Evolutionary conservation across 176 grass and related monocot genomes (phyloP).

Genomic region (Lolium rigidum): DNA sequence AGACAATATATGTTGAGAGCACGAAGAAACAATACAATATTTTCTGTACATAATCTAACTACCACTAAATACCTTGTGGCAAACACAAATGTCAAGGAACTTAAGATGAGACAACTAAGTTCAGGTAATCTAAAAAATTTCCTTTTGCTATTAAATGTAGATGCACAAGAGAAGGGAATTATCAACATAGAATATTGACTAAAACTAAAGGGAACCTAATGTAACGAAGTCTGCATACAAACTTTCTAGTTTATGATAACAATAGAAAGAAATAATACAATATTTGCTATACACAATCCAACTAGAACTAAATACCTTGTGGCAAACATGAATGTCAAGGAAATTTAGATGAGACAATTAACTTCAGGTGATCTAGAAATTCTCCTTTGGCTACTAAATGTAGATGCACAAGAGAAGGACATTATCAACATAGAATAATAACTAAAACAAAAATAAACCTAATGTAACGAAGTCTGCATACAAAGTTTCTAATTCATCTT

Average conservation of each 20-base stretch:
- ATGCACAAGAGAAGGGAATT: neutral
- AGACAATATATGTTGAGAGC: neutral
- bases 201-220: neutral
- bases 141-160: neutral
- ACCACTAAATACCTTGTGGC: neutral
- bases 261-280: neutral
- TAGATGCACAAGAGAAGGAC: neutral
- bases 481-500: neutral
- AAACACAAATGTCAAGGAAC: neutral
- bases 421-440: neutral
- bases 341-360: neutral
- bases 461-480: neutral
- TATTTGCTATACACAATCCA: neutral
- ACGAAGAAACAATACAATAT: neutral
- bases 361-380: neutral
- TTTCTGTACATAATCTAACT: neutral
- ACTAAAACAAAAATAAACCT: neutral
- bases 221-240: neutral
- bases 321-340: neutral
- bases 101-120: neutral
- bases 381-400: neutral
- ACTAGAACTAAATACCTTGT: neutral
- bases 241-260: neutral
- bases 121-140: neutral
- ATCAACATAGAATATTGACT: neutral